phyloP scores from a whole-genome alignment of 129 eudicot species.

The Chrysanthemum lavandulifolium region DNA sequence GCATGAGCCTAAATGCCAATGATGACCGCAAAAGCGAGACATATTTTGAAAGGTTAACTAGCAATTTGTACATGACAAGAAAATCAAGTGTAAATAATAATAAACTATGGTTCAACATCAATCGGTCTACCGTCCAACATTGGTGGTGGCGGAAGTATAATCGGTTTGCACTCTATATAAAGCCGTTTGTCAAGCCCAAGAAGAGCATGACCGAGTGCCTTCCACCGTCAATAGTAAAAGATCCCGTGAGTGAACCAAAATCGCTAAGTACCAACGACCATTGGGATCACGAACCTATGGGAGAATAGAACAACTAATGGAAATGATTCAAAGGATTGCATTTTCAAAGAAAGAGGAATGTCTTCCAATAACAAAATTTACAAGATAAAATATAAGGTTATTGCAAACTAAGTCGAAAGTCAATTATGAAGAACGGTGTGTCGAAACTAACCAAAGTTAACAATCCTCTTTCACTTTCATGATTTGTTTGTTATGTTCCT shows the following conservation, averaged over 20 bases:
- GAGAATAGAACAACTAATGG: constrained; percentile 30
- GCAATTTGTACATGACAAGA: constrained; percentile 3
- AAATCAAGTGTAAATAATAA: neutral
- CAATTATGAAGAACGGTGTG: constrained; percentile 59
- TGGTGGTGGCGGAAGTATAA: constrained; percentile 34
- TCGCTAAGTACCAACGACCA: constrained; percentile 98
- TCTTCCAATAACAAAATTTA: neutral
- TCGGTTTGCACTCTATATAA: constrained; percentile 64
- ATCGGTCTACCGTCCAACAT: constrained; percentile 67
- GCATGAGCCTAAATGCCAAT: constrained; percentile 93
- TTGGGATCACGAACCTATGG: constrained; percentile 92
- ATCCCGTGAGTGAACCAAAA: constrained; percentile 63
- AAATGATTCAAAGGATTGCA: constrained; percentile 21
- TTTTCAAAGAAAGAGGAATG: no score
- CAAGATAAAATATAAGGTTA: neutral
- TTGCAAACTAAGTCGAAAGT: neutral
- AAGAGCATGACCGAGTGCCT: constrained; percentile 90
- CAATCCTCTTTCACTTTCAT: constrained; percentile 83
- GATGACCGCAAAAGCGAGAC: constrained; percentile 51
- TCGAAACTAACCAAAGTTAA: constrained; percentile 75
- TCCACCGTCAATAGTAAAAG: constrained; percentile 82
- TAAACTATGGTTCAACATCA: constrained; percentile 7
- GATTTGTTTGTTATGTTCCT: constrained; percentile 55
- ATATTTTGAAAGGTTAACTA: constrained; percentile 4
- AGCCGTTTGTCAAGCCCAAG: constrained; percentile 87